Conservation (phyloP, 139 green algal species). For the Chlorella sp. region DNA sequence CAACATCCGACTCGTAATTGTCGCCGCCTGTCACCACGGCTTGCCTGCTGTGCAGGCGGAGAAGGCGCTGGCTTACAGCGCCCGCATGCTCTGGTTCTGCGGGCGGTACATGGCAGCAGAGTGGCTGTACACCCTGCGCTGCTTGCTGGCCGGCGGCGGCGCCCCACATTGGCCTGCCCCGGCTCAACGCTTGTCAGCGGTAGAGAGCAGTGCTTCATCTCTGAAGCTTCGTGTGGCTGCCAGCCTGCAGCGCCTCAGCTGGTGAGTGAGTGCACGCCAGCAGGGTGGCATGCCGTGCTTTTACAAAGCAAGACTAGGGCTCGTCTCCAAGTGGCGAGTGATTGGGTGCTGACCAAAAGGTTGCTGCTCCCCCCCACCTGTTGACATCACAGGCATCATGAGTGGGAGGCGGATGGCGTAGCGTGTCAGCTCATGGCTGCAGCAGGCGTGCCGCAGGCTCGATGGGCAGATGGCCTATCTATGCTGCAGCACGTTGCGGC, state of each 20-base stretch:
- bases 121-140: background rate
- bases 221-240: background rate
- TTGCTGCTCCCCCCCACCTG: too few relatives aligned
- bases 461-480: background rate
- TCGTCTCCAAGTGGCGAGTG: background rate
- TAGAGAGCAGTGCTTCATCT: background rate
- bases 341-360: too few relatives aligned
- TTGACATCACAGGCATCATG: conserved; percentile 12
- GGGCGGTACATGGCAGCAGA: background rate
- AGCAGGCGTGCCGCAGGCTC: background rate
- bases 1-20: background rate
- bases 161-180: background rate
- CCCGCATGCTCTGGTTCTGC: background rate
- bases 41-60: background rate
- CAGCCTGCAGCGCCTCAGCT: conserved; percentile 7
- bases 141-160: background rate
- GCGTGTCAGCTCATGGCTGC: background rate
- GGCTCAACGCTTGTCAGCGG: background rate
- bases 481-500: background rate
- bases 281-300: too few relatives aligned
- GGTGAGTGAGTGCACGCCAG: background rate
- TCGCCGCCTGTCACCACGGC: background rate
- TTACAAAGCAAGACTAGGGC: background rate
- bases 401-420: background rate
- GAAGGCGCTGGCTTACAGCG: background rate